Evolutionary conservation across 1,284 basidiomycete species (phyloP).

Genomic region (Takashimella koratensis): DNA sequence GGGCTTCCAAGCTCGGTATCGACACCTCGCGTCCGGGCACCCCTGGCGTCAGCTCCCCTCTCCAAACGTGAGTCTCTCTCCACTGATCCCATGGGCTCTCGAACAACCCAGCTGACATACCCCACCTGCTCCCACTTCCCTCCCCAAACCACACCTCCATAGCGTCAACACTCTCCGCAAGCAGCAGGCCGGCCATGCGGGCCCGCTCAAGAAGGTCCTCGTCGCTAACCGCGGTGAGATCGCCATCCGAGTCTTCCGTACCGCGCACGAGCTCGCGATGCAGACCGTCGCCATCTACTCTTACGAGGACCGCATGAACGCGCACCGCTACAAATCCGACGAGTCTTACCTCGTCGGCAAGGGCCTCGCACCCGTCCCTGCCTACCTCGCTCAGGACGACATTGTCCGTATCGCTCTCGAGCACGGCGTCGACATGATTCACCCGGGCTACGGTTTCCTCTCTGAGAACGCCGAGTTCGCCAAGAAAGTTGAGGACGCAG

Average conservation of each 20-base stretch:
- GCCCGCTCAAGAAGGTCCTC: conserved; percentile 86
- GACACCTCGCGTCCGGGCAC: conserved; percentile 33
- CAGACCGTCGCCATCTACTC: conserved; percentile 99
- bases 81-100: not conserved
- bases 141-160: conserved; percentile 44
- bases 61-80: conserved; percentile 34
- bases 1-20: conserved; percentile 38
- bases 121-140: not conserved
- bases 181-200: conserved; percentile 84
- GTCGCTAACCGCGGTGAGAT: conserved; percentile 99
- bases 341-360: conserved; percentile 98
- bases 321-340: conserved; percentile 98
- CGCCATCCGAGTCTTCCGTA: conserved; percentile 97
- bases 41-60: conserved; percentile 22
- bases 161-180: conserved; percentile 87
- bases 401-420: conserved; percentile 93
- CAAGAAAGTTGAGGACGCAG: conserved; percentile 92
- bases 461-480: conserved; percentile 97
- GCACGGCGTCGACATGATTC: conserved; percentile 99
- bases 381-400: conserved; percentile 96
- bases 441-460: conserved; percentile 97
- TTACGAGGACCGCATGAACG: conserved; percentile 91
- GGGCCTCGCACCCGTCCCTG: conserved; percentile 89
- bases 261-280: conserved; percentile 98
- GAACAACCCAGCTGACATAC: not conserved